Conservation (phyloP, 345 rosid genomes). For the Sonneratia caseolaris region DNA sequence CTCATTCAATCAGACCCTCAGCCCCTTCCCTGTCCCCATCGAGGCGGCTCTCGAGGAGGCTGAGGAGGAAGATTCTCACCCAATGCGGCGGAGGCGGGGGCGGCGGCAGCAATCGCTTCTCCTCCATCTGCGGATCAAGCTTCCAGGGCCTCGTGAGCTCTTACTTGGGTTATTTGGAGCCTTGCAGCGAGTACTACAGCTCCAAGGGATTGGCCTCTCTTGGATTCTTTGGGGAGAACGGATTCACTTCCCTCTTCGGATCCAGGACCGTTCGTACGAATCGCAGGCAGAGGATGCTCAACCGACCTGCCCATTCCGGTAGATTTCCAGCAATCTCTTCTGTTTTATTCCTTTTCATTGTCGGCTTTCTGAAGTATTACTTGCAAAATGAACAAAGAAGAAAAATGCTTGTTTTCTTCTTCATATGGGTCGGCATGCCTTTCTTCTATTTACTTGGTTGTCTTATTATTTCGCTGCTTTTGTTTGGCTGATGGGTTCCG, state of each 20-base stretch:
- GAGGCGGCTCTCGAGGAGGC: conserved; percentile 11
- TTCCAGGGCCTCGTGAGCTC: conserved; percentile 25
- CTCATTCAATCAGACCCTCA: background rate
- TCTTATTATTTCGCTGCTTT: background rate
- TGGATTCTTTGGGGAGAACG: conserved; percentile 7
- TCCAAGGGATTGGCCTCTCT: conserved; percentile 18
- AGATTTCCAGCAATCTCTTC: background rate
- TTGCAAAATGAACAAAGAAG: background rate
- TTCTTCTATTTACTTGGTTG: background rate
- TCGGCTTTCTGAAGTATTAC: background rate
- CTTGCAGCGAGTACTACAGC: conserved; percentile 26
- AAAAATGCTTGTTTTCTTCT: background rate
- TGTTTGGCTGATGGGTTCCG: background rate
- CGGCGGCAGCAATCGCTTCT: background rate
- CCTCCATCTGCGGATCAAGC: conserved; percentile 20
- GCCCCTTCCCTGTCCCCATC: conserved; percentile 1
- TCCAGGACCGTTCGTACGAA: conserved; percentile 6
- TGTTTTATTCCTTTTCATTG: background rate
- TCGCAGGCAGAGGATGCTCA: conserved; percentile 13
- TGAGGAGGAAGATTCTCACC: conserved; percentile 17
- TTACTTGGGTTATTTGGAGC: conserved; percentile 29
- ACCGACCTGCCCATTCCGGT: conserved; percentile 10
- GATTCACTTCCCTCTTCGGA: conserved; percentile 15
- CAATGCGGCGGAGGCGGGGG: conserved; percentile 5
- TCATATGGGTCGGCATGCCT: conserved; percentile 1